Conservation (phyloP, 2,329 filamentous ascomycete genomes). For the Ascochyta pisi region DNA sequence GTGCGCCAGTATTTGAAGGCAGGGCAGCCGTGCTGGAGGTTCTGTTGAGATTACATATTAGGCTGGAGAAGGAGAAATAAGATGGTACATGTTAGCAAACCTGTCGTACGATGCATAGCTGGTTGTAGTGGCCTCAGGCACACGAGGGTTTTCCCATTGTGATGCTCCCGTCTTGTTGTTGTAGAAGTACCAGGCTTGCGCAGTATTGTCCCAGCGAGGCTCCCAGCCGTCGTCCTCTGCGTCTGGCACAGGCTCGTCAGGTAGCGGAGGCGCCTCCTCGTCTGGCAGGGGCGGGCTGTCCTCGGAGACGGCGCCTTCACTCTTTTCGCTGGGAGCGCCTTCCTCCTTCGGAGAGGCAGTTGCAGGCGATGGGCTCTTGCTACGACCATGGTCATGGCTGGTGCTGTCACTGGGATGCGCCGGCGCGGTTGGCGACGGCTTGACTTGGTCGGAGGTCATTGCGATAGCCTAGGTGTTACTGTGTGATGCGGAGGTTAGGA, state of each 20-base stretch:
- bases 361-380: slow-evolving; percentile 17
- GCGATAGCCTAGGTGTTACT: slow-evolving; percentile 15
- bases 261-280: slow-evolving; percentile 50
- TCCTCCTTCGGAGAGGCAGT: slow-evolving; percentile 9
- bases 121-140: slow-evolving; percentile 57
- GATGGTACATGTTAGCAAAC: slow-evolving; percentile 45
- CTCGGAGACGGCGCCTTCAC: slow-evolving; percentile 16
- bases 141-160: slow-evolving; percentile 87
- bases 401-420: slow-evolving; percentile 18
- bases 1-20: slow-evolving; percentile 39
- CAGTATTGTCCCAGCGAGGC: slow-evolving; percentile 74
- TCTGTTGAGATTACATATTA: slow-evolving; percentile 40
- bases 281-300: slow-evolving; percentile 36
- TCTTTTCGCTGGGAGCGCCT: slow-evolving; percentile 13
- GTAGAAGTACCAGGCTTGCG: slow-evolving; percentile 80
- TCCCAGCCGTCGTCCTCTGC: slow-evolving; percentile 76
- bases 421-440: slow-evolving; percentile 19
- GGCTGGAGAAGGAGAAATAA: slow-evolving; percentile 36
- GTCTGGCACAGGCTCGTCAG: slow-evolving; percentile 56
- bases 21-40: slow-evolving; percentile 36
- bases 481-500: slow-evolving; percentile 26
- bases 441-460: slow-evolving; percentile 28
- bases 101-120: slow-evolving; percentile 43
- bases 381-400: slow-evolving; percentile 14
- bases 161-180: slow-evolving; percentile 76